Evolutionary conservation across 495 filamentous ascomycete species (phyloP), one percentile per base, ranked within the genome.

Genomic region (Hyaloscypha finlandica): DNA sequence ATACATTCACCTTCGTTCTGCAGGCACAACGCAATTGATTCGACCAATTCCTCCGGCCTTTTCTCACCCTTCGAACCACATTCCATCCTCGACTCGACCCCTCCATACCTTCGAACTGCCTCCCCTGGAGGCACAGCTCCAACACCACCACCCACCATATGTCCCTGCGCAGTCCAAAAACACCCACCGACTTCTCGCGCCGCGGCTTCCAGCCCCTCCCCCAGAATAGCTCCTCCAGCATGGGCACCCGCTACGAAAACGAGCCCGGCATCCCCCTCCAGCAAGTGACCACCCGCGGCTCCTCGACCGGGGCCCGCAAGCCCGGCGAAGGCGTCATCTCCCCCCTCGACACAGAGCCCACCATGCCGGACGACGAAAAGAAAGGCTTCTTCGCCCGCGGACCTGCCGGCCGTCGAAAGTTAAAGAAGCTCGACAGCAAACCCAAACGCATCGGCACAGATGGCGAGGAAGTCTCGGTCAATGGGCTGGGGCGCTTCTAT

Each of bases 401-500:
- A 39, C 74, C 76, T 11, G 82, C 77, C 25, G 90, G 87, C 68
- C 84, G 83, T 76, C 85, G 86, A 72, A 86, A 80, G 73, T 76
- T 74, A 6, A 72, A 70, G 71, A 79, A 76, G 77, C 80, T 77
- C 61, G 85, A 77, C 32, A 39, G 56, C 11, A 57, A 30, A 74
- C 58, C 30, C 76, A 83, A 58, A 59, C 29, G 69, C 19, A 42
- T 63, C 0, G 68, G 62, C 14, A 51, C 75, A 81, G 59, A 82
- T 83, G 11, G 81, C 83, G 55, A 86, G 84, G 63, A 84, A 88
- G 86, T 86, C 12, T 85, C 83, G 5, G 74, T 97, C 70, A 97
- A 88, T 64, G 82, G 82, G 57, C 90, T 99, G 88, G 95, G 95
- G n/a, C 87, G 80, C 66, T 76, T 99, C 66, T 99, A 97, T 77